Percentiles rank a stretch among this genome's conserved stretches.
phyloP scores from a whole-genome alignment of 352 stramenopile species.

The Pythium sukuiense region DNA sequence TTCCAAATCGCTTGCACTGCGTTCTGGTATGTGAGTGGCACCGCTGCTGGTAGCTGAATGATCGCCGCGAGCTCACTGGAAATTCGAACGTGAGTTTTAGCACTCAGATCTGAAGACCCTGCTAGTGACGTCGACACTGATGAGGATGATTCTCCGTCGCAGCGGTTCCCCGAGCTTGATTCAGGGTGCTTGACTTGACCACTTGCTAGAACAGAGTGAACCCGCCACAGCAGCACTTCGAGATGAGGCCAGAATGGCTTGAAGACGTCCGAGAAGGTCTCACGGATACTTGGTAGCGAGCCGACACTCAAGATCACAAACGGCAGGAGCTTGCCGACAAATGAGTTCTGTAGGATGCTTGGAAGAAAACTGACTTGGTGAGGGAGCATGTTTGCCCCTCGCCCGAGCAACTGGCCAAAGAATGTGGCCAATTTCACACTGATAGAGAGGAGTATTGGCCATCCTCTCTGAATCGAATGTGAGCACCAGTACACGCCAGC shows the following conservation, averaged over 20 bases:
- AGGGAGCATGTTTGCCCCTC: constrained; percentile 18
- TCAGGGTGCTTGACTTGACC: not conserved
- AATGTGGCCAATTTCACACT: constrained; percentile 58
- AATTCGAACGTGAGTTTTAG: constrained; percentile 1
- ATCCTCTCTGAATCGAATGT: constrained; percentile 41
- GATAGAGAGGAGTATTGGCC: constrained; percentile 56
- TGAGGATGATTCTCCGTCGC: not conserved
- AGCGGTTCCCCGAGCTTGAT: not conserved
- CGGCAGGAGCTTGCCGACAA: constrained; percentile 70
- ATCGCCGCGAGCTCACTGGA: constrained; percentile 10
- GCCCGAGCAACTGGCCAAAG: constrained; percentile 39
- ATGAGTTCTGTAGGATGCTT: constrained; percentile 52
- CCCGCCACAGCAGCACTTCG: constrained; percentile 20
- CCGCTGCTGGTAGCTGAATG: constrained; percentile 2
- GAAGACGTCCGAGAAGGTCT: constrained; percentile 19
- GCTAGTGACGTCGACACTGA: not conserved
- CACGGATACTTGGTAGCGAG: constrained; percentile 47
- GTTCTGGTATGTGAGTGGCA: constrained; percentile 7
- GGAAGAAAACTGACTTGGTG: constrained; percentile 28
- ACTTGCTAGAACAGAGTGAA: constrained; percentile 16
- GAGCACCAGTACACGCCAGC: constrained; percentile 78
- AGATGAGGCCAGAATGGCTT: constrained; percentile 23
- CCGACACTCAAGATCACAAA: constrained; percentile 70
- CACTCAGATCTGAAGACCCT: not conserved
- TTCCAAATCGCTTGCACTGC: constrained; percentile 24